Evolutionary conservation across 2,329 filamentous ascomycete genomes (phyloP).

Genomic region (Cladophialophora exuberans): DNA sequence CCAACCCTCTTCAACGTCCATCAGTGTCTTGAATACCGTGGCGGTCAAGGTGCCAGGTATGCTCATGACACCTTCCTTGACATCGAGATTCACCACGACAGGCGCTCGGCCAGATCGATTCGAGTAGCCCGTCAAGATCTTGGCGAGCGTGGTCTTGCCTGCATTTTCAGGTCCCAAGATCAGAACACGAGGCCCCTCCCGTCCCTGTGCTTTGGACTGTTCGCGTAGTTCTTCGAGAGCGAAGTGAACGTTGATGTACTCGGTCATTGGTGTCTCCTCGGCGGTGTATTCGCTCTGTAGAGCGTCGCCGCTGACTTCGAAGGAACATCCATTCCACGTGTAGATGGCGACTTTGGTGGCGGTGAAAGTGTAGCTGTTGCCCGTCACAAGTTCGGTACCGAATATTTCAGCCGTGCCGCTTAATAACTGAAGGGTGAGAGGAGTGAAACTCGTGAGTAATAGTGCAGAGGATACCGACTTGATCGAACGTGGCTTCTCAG

Average conservation of each 20-base stretch:
- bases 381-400: slow-evolving; percentile 85
- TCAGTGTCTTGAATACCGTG: slow-evolving; percentile 80
- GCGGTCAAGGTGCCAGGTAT: slow-evolving; percentile 83
- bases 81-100: slow-evolving; percentile 81
- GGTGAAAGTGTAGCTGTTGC: slow-evolving; percentile 77
- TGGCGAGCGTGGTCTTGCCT: slow-evolving; percentile 82
- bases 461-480: too few species aligned
- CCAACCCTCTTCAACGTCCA: slow-evolving; percentile 89
- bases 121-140: slow-evolving; percentile 78
- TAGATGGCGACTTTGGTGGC: slow-evolving; percentile 85
- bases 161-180: slow-evolving; percentile 76
- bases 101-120: slow-evolving; percentile 74
- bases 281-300: slow-evolving; percentile 69
- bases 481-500: not conserved
- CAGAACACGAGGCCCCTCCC: slow-evolving; percentile 76
- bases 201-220: slow-evolving; percentile 54
- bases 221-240: slow-evolving; percentile 75
- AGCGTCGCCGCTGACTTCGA: slow-evolving; percentile 72
- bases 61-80: slow-evolving; percentile 75
- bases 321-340: slow-evolving; percentile 86
- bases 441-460: not conserved
- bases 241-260: slow-evolving; percentile 85
- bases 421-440: slow-evolving; percentile 57
- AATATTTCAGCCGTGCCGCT: slow-evolving; percentile 90
- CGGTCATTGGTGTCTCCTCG: slow-evolving; percentile 79